These are phyloP conservation scores for Linaria vulgaris DNA, from an alignment of 257 asterid species.

Conservation along the genomic window DNA sequence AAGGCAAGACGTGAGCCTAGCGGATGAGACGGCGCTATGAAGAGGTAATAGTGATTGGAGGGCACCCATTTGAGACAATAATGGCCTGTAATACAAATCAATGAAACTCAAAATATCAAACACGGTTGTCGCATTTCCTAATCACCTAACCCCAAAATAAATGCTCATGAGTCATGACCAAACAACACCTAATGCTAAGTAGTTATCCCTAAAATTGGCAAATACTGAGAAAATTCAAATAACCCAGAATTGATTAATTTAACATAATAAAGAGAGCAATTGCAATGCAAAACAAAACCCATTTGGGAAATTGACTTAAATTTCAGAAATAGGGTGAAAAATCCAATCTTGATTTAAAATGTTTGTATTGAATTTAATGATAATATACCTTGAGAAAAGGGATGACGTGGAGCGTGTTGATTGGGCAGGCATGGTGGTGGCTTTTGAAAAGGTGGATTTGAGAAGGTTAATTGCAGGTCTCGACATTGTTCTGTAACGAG, in stretches of 20 bases:
- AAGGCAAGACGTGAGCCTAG: slow-evolving; percentile 84
- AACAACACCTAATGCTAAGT: too few relatives aligned
- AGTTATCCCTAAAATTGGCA: too few relatives aligned
- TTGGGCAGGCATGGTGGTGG: slow-evolving; percentile 31
- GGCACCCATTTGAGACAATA: slow-evolving; percentile 65
- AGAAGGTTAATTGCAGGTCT: slow-evolving; percentile 64
- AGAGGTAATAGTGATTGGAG: slow-evolving; percentile 79
- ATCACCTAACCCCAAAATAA: neutral
- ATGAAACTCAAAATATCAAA: slow-evolving; percentile 3
- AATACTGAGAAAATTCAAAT: neutral
- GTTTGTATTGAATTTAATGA: neutral
- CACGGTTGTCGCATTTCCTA: neutral
- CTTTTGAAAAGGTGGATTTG: slow-evolving; percentile 52
- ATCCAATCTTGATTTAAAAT: neutral
- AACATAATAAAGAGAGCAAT: neutral
- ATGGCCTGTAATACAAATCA: slow-evolving; percentile 32
- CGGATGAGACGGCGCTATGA: slow-evolving; percentile 73
- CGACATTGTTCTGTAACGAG: slow-evolving; percentile 67
- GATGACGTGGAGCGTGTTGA: slow-evolving; percentile 25
- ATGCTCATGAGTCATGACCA: too few relatives aligned
- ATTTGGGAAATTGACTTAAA: neutral
- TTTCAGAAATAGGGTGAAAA: slow-evolving; percentile 18
- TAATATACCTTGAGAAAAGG: slow-evolving; percentile 28
- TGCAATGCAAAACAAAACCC: neutral
- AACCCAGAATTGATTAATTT: neutral